Conservation (phyloP, 2,329 filamentous ascomycete species). For the Beauveria rudraprayagi region DNA sequence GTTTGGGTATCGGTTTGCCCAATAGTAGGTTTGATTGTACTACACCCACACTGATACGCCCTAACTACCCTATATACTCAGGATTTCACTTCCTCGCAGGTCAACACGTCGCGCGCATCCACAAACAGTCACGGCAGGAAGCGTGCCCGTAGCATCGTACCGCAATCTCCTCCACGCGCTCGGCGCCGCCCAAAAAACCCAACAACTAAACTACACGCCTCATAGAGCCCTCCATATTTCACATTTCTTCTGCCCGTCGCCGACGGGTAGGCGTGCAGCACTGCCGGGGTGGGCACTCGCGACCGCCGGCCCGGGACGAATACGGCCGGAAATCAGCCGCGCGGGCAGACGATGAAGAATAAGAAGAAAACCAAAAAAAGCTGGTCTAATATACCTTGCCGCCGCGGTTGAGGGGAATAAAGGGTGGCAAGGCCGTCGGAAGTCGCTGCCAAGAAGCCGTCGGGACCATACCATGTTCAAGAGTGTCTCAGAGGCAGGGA, state of each 20-base stretch:
- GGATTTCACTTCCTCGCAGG: neutral
- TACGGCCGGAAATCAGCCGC: neutral
- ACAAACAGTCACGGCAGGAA: constrained; percentile 8
- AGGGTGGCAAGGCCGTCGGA: constrained; percentile 3
- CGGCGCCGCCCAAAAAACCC: neutral
- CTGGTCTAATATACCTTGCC: neutral
- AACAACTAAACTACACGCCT: neutral
- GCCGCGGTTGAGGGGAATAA: neutral
- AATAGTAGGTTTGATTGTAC: too few relatives aligned
- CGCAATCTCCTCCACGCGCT: neutral
- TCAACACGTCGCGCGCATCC: constrained; percentile 6
- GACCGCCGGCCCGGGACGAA: neutral
- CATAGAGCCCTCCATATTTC: neutral
- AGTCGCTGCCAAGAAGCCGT: neutral
- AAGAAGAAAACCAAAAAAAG: neutral
- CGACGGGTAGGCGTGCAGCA: constrained; percentile 2
- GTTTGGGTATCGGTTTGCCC: neutral
- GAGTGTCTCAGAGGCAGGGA: constrained; percentile 2
- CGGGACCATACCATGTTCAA: neutral
- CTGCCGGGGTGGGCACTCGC: neutral
- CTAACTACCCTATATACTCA: too few relatives aligned
- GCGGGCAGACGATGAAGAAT: neutral
- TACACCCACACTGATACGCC: too few relatives aligned
- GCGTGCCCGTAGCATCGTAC: neutral
- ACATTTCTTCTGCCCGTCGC: neutral